Percentiles rank a stretch among this genome's conserved stretches.
Conservation (phyloP, 768 basidiomycete species). For the Lyophyllum decastes region DNA sequence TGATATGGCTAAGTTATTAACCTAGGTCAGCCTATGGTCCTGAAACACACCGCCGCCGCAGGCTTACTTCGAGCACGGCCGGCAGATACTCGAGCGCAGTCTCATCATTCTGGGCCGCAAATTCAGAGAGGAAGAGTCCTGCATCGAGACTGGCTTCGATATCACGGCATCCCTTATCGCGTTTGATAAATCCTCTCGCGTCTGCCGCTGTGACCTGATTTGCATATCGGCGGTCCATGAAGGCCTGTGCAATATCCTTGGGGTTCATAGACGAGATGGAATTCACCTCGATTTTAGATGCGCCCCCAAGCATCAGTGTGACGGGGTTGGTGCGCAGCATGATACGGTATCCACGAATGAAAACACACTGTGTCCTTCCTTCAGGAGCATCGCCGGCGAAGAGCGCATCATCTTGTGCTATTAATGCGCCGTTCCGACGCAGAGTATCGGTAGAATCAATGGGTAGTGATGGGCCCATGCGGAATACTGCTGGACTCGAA, state of each 20-base stretch:
- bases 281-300: conserved; percentile 6
- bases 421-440: neutral
- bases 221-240: neutral
- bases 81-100: conserved; percentile 5
- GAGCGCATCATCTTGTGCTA: conserved; percentile 9
- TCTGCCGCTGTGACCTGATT: neutral
- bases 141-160: neutral
- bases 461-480: conserved; percentile 7
- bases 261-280: conserved; percentile 9
- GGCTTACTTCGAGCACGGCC: neutral
- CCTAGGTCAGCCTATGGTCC: neutral
- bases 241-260: conserved; percentile 3
- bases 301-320: conserved; percentile 1
- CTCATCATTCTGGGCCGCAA: neutral
- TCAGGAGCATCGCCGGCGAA: conserved; percentile 9
- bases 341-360: conserved; percentile 19
- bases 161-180: neutral
- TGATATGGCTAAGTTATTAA: conserved; percentile 9
- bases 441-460: conserved; percentile 9
- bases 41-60: neutral
- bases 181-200: neutral
- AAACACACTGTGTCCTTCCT: conserved; percentile 12
- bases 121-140: neutral
- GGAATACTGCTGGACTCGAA: conserved; percentile 11
- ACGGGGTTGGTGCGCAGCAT: conserved; percentile 12